A percentile compares a stretch with the other conserved stretches of the same genome.
phyloP scores from a whole-genome alignment of 129 eudicot species.

The Calendula officinalis region DNA sequence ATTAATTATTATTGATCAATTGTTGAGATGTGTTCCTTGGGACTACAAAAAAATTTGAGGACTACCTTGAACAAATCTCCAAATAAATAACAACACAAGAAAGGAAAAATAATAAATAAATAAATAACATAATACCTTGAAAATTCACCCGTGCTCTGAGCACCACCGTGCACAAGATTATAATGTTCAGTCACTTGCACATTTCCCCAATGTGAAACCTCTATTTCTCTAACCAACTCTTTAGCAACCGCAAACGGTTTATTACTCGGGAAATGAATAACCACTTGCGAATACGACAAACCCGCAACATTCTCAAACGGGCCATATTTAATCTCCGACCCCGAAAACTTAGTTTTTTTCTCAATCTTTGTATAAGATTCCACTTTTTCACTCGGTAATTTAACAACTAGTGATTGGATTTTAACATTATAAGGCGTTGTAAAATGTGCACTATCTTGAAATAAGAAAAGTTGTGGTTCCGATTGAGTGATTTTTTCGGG shows the following conservation, averaged over 20 bases:
- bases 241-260: conserved; percentile 70
- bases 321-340: conserved; percentile 91
- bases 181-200: conserved; percentile 95
- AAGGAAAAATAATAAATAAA: background rate
- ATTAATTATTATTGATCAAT: no score
- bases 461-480: conserved; percentile 63
- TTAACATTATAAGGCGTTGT: conserved; percentile 76
- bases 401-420: conserved; percentile 61
- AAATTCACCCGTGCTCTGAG: conserved; percentile 81
- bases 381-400: conserved; percentile 65
- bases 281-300: conserved; percentile 56
- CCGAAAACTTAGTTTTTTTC: conserved; percentile 53
- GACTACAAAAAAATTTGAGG: no score
- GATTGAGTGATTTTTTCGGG: conserved; percentile 92
- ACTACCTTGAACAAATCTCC: background rate
- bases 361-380: conserved; percentile 83
- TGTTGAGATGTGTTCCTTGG: no score
- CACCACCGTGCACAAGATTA: conserved; percentile 77
- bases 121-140: conserved; percentile 57
- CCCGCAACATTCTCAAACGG: conserved; percentile 80
- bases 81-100: background rate
- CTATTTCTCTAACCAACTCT: conserved; percentile 91
- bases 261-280: conserved; percentile 68
- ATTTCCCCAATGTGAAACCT: conserved; percentile 99
- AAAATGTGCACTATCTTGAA: conserved; percentile 78